Evolutionary conservation across 2,329 filamentous ascomycete genomes (phyloP).

Genomic region (Leptographium flavum): DNA sequence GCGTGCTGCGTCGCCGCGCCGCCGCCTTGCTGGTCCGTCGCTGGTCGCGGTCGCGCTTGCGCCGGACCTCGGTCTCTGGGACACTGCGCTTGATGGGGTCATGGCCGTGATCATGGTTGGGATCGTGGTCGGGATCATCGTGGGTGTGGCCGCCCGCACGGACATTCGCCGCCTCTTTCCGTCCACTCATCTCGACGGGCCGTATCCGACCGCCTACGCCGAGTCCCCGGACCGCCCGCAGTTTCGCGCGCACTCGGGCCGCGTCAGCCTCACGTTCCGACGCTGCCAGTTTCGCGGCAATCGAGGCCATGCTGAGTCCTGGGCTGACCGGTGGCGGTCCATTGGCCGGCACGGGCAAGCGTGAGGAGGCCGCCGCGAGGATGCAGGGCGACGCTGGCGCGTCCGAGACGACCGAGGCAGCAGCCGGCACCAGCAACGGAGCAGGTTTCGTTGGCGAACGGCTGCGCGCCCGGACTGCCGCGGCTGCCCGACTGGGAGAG

Average conservation of each 20-base stretch:
- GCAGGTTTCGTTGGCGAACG: conserved; percentile 6
- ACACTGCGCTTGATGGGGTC: no score
- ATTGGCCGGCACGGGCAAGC: conserved; percentile 14
- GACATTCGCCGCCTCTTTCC: no score
- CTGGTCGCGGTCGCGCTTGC: conserved; percentile 29
- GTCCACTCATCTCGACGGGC: no score
- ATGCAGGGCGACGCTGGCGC: not conserved
- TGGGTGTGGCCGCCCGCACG: no score
- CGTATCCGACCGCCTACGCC: conserved; percentile 15
- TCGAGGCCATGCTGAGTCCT: conserved; percentile 45
- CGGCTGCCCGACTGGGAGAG: not conserved
- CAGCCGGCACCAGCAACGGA: not conserved
- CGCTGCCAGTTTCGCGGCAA: conserved; percentile 49
- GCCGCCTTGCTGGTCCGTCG: conserved; percentile 38
- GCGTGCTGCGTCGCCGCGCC: conserved; percentile 55
- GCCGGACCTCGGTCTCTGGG: conserved; percentile 19
- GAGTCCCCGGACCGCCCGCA: conserved; percentile 34
- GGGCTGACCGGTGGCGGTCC: conserved; percentile 32
- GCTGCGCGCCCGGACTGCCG: conserved; percentile 4
- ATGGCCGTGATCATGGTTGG: no score
- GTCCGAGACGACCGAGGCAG: not conserved
- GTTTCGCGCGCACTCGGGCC: conserved; percentile 46
- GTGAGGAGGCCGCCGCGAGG: conserved; percentile 2
- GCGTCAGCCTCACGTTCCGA: conserved; percentile 51
- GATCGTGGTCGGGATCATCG: no score